A percentile compares a stretch with the other conserved stretches of the same genome.
These are phyloP conservation scores for Beauveria varroae DNA, from an alignment of 2,329 filamentous ascomycete genomes.

Conservation along the genomic window DNA sequence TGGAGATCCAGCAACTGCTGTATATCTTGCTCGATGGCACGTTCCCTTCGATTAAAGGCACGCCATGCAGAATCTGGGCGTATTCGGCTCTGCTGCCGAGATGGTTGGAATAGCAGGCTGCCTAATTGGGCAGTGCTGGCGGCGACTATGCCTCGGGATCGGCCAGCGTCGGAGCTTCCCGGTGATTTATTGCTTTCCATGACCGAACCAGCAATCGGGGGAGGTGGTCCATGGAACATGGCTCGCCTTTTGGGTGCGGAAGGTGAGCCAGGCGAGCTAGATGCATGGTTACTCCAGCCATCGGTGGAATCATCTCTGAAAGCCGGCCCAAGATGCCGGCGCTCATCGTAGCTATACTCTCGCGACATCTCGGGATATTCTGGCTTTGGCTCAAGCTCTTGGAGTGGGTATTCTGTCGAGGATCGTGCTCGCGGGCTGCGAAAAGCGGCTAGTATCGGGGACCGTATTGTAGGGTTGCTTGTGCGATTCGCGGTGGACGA, in stretches of 20 bases:
- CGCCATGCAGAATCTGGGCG: constrained; percentile 40
- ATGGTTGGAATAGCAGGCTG: constrained; percentile 33
- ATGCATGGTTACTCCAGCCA: constrained; percentile 16
- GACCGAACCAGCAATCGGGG: constrained; percentile 40
- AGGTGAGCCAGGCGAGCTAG: constrained; percentile 23
- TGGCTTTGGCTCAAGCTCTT: constrained; percentile 30
- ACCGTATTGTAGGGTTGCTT: constrained; percentile 15
- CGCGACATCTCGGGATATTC: constrained; percentile 15
- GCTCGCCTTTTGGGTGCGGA: constrained; percentile 25
- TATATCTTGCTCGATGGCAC: constrained; percentile 37
- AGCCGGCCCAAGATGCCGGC: constrained; percentile 12
- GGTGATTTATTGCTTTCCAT: constrained; percentile 20
- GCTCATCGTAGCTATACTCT: neutral
- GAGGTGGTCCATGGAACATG: constrained; percentile 42
- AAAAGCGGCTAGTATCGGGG: constrained; percentile 20
- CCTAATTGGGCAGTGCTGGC: constrained; percentile 17
- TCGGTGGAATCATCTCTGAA: constrained; percentile 12
- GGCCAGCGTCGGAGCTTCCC: constrained; percentile 14
- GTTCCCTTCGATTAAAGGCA: constrained; percentile 37
- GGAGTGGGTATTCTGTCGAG: constrained; percentile 30
- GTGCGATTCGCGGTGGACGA: constrained; percentile 5
- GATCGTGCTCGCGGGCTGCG: constrained; percentile 19
- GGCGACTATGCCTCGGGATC: constrained; percentile 15
- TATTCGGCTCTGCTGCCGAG: constrained; percentile 18
- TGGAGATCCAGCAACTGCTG: constrained; percentile 43